Percentiles rank a stretch among this genome's conserved stretches.
Conservation (phyloP, 768 basidiomycete genomes). For the Amanita thiersii region DNA sequence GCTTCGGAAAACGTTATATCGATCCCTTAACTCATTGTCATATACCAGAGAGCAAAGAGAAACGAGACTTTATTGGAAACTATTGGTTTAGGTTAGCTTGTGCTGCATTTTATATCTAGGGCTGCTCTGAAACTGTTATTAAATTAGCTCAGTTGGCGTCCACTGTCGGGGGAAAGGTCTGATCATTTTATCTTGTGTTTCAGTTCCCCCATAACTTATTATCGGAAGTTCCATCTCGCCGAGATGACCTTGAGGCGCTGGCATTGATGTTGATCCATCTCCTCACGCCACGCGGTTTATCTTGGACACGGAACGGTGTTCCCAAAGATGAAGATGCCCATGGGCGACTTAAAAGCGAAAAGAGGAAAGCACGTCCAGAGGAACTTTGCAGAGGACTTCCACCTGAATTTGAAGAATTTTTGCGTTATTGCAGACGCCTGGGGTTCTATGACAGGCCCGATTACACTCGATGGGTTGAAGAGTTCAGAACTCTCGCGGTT, state of each 20-base stretch:
- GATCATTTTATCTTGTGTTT: conserved; percentile 11
- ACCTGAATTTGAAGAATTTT: conserved; percentile 66
- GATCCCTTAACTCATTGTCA: conserved; percentile 59
- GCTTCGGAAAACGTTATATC: conserved; percentile 74
- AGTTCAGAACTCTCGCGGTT: conserved; percentile 53
- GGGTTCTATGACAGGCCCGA: conserved; percentile 64
- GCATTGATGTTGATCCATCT: conserved; percentile 78
- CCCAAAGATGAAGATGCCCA: conserved; percentile 64
- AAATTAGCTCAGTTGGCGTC: conserved; percentile 53
- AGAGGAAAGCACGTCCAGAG: conserved; percentile 51
- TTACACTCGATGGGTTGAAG: conserved; percentile 56
- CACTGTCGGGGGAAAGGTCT: conserved; percentile 72
- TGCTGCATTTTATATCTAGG: background rate
- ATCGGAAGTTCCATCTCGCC: conserved; percentile 64
- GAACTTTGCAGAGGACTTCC: conserved; percentile 65
- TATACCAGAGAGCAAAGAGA: conserved; percentile 58
- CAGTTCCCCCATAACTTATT: conserved; percentile 6
- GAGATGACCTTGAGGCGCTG: conserved; percentile 73
- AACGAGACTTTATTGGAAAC: conserved; percentile 75
- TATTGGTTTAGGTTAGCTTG: conserved; percentile 65
- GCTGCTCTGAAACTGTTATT: conserved; percentile 7
- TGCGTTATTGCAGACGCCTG: conserved; percentile 63
- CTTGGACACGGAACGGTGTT: conserved; percentile 77
- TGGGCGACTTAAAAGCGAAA: conserved; percentile 54
- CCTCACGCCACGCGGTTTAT: conserved; percentile 64